Conservation (phyloP, 768 basidiomycete species). For the Rhodotorula kratochvilovae region DNA sequence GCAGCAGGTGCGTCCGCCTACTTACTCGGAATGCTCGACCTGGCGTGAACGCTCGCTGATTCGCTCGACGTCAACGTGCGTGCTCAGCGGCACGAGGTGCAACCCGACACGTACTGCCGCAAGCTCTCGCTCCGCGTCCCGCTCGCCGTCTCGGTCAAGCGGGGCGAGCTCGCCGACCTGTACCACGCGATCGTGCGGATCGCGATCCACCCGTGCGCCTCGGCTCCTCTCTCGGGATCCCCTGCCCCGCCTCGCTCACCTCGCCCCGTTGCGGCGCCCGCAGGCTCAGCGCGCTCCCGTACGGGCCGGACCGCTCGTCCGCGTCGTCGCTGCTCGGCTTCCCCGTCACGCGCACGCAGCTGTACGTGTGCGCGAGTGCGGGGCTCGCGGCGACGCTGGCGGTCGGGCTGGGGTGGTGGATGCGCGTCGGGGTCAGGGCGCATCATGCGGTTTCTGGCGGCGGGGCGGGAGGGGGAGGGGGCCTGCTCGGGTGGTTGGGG, state of each 20-base stretch:
- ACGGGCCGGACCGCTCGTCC: slow-evolving; percentile 20
- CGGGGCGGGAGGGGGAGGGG: not conserved
- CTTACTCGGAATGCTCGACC: no score
- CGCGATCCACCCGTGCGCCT: slow-evolving; percentile 73
- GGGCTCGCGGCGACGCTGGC: slow-evolving; percentile 2
- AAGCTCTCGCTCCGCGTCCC: slow-evolving; percentile 84
- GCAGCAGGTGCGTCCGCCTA: slow-evolving; percentile 63
- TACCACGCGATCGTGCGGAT: slow-evolving; percentile 79
- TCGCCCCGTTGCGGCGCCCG: not conserved
- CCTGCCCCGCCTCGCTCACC: no score
- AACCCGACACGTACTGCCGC: slow-evolving; percentile 94
- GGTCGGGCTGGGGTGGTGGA: slow-evolving; percentile 13
- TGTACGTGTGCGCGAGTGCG: slow-evolving; percentile 3
- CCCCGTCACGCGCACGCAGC: slow-evolving; percentile 6
- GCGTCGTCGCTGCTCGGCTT: slow-evolving; percentile 26
- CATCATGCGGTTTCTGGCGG: not conserved
- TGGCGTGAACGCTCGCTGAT: not conserved
- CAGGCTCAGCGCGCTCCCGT: slow-evolving; percentile 27
- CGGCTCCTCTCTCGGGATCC: not conserved
- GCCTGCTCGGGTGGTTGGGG: no score
- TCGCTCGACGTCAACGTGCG: not conserved
- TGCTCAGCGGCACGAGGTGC: slow-evolving; percentile 85
- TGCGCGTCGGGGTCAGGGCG: not conserved
- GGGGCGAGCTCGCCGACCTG: slow-evolving; percentile 76
- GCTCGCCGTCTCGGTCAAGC: slow-evolving; percentile 85